Base-by-base conservation (phyloP, 257 asterid genomes). In the Orobanche coerulescens region DNA sequence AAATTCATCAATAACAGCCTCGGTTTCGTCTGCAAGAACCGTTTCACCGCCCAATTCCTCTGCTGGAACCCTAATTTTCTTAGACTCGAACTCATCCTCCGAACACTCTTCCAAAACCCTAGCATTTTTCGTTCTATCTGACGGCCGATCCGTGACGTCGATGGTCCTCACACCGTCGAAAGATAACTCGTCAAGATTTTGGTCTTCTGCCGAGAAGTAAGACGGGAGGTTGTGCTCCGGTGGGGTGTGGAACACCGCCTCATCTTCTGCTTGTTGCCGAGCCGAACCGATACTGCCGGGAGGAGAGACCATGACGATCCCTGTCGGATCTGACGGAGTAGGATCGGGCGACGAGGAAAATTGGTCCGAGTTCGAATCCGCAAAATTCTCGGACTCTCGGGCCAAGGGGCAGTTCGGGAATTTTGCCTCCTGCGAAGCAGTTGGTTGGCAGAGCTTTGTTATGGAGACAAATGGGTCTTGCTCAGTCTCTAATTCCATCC, bases 171-270 rank as follows among this genome's bases (percentile, higher is more conserved):
- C 53, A n/a, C 26, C 54, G 43, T 65, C 50, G 56, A 40, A 22
- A 51, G 64, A 57, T 4, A 30, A 36, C 31, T 53, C 69, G 14
- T 62, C 60, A 0, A 24, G 60, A 61, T 64, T 68, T 61, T 46
- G 78, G 18, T 73, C 78, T 49, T 70, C 76, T 1, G 82, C 68
- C 10, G 78, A 71, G 24, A 75, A 69, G 31, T 47, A 23, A 26
- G 75, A 47, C 48, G 14, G 28, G 24, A 37, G 13, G 64, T 61
- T 64, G 16, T 72, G 76, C 79, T 69, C 78, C 22, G 81, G 81
- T 16, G 79, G 81, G 34, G 81, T 79, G 67, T 46, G 73, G 57
- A 67, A 76, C 18, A 39, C 71, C 5, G 71, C 62, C 18, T 70
- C 69, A 11, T 70, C 84, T 54, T 67, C 79, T 2, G 6, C 57